Conservation (phyloP, 2,329 filamentous ascomycete genomes). For the Penicillium italicum region DNA sequence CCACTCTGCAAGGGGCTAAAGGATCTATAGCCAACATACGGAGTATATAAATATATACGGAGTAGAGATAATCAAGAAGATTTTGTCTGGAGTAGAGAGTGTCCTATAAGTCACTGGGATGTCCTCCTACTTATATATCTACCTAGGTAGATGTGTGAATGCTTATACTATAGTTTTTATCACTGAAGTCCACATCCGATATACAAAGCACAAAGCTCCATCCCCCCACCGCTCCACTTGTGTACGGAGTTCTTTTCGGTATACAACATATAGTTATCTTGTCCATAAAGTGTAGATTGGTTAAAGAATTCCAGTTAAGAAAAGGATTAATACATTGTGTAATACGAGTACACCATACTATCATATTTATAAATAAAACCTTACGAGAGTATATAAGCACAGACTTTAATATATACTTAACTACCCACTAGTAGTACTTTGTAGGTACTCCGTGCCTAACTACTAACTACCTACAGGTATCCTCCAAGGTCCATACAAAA, state of each 20-base stretch:
- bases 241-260: not conserved
- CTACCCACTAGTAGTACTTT: no score
- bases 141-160: not conserved
- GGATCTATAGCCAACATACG: not conserved
- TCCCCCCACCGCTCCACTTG: not conserved
- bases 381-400: no score
- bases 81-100: not conserved
- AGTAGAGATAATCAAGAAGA: not conserved
- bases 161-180: not conserved
- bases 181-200: not conserved
- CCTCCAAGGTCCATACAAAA: no score
- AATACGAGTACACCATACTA: not conserved
- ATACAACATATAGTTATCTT: not conserved
- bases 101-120: not conserved
- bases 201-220: not conserved
- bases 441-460: no score
- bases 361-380: no score
- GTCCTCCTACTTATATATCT: not conserved
- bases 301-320: no score
- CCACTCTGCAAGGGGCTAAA: conserved; percentile 7
- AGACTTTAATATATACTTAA: no score
- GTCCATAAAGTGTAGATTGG: no score
- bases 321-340: not conserved
- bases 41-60: not conserved
- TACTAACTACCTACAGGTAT: no score